Percentiles rank a stretch among this genome's conserved stretches.
phyloP scores from a whole-genome alignment of 768 basidiomycete species.

The Termitomyces eurrhizus region DNA sequence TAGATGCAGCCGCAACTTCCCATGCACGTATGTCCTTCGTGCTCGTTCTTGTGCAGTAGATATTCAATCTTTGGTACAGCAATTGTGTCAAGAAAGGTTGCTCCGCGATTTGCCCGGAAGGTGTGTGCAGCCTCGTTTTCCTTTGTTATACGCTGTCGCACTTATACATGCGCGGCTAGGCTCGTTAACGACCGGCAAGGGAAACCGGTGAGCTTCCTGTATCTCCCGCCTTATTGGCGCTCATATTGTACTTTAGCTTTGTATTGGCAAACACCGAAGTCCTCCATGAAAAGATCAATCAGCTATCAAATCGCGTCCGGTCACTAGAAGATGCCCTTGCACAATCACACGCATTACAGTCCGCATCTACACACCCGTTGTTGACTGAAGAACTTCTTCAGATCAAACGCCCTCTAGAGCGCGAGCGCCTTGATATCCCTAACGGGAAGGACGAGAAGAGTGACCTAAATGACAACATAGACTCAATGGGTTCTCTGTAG shows the following conservation, averaged over 20 bases:
- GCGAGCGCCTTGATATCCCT: slow-evolving; percentile 43
- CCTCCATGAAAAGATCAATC: slow-evolving; percentile 64
- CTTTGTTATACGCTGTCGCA: slow-evolving; percentile 13
- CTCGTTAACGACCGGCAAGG: slow-evolving; percentile 69
- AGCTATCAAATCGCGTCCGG: slow-evolving; percentile 57
- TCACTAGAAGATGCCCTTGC: slow-evolving; percentile 66
- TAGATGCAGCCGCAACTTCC: slow-evolving; percentile 64
- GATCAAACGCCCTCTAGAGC: slow-evolving; percentile 65
- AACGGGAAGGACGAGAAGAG: slow-evolving; percentile 36
- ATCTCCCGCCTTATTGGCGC: not conserved
- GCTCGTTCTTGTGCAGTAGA: not conserved
- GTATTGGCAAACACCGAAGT: slow-evolving; percentile 69
- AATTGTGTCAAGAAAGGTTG: slow-evolving; percentile 60
- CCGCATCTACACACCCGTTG: slow-evolving; percentile 51
- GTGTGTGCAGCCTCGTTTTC: slow-evolving; percentile 23
- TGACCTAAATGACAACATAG: slow-evolving; percentile 53
- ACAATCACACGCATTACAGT: slow-evolving; percentile 45
- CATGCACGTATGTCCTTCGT: slow-evolving; percentile 46
- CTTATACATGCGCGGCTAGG: slow-evolving; percentile 31
- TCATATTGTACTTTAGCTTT: slow-evolving; percentile 37
- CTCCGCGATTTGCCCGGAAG: slow-evolving; percentile 64
- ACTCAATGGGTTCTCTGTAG: slow-evolving; percentile 64
- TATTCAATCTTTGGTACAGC: slow-evolving; percentile 25
- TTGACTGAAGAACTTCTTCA: slow-evolving; percentile 57
- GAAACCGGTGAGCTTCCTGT: slow-evolving; percentile 47